phyloP scores from a whole-genome alignment of 257 asterid genomes.

The Penstemon eatonii region DNA sequence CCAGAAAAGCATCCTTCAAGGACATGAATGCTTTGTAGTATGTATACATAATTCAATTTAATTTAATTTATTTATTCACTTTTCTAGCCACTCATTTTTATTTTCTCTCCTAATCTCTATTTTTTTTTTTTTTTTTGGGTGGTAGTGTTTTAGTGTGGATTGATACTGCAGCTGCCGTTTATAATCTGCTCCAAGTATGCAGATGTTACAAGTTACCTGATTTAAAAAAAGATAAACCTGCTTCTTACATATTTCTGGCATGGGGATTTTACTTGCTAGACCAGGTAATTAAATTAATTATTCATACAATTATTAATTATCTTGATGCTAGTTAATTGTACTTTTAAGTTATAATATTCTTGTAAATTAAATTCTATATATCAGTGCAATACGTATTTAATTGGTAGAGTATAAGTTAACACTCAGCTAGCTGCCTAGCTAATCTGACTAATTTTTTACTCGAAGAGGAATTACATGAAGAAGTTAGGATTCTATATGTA shows the following conservation, averaged over 20 bases:
- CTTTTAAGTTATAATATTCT: too few relatives aligned
- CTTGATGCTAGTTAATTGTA: too few relatives aligned
- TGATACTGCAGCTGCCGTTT: slow-evolving; percentile 55
- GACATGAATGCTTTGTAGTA: slow-evolving; percentile 51
- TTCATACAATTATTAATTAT: too few relatives aligned
- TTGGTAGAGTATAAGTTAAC: too few relatives aligned
- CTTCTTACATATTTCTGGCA: slow-evolving; percentile 34
- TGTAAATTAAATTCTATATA: too few relatives aligned
- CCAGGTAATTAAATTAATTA: slow-evolving; percentile 46
- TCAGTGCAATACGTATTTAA: too few relatives aligned
- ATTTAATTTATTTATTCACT: background rate
- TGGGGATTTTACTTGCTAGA: slow-evolving; percentile 64
- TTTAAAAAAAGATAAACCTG: slow-evolving; percentile 29
- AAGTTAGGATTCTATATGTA: too few relatives aligned
- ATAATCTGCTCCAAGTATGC: slow-evolving; percentile 52
- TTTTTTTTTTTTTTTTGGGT: background rate
- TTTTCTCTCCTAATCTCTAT: background rate
- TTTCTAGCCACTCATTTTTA: too few relatives aligned
- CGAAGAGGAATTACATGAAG: too few relatives aligned
- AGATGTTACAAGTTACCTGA: slow-evolving; percentile 32
- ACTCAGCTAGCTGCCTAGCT: too few relatives aligned
- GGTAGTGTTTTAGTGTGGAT: slow-evolving; percentile 56
- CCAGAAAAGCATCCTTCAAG: slow-evolving; percentile 51
- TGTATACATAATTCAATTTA: background rate
- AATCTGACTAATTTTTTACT: too few relatives aligned